These are phyloP conservation scores for Cyberlindnera maclurae DNA, from an alignment of 805 yeast genomes.

Conservation along the genomic window DNA sequence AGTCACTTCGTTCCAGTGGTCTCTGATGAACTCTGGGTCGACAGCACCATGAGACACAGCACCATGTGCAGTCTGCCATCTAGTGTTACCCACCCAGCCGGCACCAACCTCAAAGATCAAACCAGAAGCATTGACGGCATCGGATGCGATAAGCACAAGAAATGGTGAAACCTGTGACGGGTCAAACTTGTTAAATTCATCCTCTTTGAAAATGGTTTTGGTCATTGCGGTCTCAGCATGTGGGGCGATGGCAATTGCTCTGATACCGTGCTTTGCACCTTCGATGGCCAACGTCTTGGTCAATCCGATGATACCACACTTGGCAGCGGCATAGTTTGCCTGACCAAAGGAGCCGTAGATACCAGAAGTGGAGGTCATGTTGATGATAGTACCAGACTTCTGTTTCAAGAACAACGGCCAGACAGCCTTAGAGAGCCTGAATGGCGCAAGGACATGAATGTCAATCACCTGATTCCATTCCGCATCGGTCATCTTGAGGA, in stretches of 20 bases:
- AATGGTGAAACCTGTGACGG: slow-evolving; percentile 90
- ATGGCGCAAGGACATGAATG: slow-evolving; percentile 81
- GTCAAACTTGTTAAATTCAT: slow-evolving; percentile 76
- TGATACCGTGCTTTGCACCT: slow-evolving; percentile 73
- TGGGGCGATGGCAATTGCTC: slow-evolving; percentile 84
- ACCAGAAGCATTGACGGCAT: slow-evolving; percentile 63
- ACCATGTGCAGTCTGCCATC: slow-evolving; percentile 94
- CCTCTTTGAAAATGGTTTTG: slow-evolving; percentile 70
- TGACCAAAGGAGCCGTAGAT: slow-evolving; percentile 97
- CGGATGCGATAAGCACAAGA: slow-evolving; percentile 71
- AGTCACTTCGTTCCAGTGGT: slow-evolving; percentile 56
- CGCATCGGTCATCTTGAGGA: slow-evolving; percentile 71
- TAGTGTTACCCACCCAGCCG: slow-evolving; percentile 91
- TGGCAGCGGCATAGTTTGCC: slow-evolving; percentile 92
- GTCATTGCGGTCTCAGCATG: slow-evolving; percentile 99
- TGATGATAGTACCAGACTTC: slow-evolving; percentile 73
- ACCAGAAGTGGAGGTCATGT: slow-evolving; percentile 93
- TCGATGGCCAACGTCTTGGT: slow-evolving; percentile 84
- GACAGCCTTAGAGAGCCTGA: slow-evolving; percentile 74
- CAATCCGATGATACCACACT: slow-evolving; percentile 80
- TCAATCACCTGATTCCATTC: slow-evolving; percentile 79
- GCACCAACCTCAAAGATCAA: slow-evolving; percentile 89
- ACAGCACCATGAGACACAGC: slow-evolving; percentile 41
- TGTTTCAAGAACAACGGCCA: slow-evolving; percentile 87
- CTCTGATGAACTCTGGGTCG: slow-evolving; percentile 65